These are phyloP conservation scores for Panellus pusillus DNA, from an alignment of 768 basidiomycete genomes.

Conservation along the genomic window DNA sequence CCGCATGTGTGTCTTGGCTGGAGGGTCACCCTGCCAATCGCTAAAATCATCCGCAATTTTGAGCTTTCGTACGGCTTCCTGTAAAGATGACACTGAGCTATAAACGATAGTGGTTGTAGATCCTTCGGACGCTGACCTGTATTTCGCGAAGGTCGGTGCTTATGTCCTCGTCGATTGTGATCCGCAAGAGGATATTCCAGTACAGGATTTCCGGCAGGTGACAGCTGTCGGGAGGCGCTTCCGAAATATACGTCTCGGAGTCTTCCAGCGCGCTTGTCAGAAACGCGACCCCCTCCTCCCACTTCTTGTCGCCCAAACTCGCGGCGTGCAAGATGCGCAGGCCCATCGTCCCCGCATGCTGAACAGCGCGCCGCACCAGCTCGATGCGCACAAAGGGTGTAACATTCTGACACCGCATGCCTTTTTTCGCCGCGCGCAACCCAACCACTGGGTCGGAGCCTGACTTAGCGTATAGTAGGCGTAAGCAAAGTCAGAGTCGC, in stretches of 20 bases:
- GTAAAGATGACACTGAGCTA: too few species aligned
- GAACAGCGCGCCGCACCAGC: conserved; percentile 61
- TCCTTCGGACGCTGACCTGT: conserved; percentile 35
- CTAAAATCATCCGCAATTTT: conserved; percentile 55
- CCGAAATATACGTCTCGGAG: conserved; percentile 50
- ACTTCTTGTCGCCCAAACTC: conserved; percentile 40
- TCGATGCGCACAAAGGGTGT: conserved; percentile 57
- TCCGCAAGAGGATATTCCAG: conserved; percentile 56
- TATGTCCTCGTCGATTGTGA: conserved; percentile 53
- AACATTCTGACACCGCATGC: conserved; percentile 53
- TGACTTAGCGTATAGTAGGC: conserved; percentile 64
- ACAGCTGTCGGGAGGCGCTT: conserved; percentile 62
- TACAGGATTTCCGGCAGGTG: conserved; percentile 60
- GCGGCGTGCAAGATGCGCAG: conserved; percentile 48
- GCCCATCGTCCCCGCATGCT: conserved; percentile 60
- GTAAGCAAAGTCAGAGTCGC: conserved; percentile 61
- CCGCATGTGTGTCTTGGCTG: conserved; percentile 53
- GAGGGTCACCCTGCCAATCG: conserved; percentile 42
- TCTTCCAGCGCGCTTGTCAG: conserved; percentile 62
- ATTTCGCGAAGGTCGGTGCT: conserved; percentile 51
- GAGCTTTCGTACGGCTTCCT: conserved; percentile 42
- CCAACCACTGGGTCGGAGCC: conserved; percentile 49
- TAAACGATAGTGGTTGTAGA: too few species aligned
- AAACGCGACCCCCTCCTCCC: conserved; percentile 63
- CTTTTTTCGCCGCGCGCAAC: conserved; percentile 64